Conservation (phyloP, 2,329 filamentous ascomycete genomes). For the Pseudogymnoascus sp. region DNA sequence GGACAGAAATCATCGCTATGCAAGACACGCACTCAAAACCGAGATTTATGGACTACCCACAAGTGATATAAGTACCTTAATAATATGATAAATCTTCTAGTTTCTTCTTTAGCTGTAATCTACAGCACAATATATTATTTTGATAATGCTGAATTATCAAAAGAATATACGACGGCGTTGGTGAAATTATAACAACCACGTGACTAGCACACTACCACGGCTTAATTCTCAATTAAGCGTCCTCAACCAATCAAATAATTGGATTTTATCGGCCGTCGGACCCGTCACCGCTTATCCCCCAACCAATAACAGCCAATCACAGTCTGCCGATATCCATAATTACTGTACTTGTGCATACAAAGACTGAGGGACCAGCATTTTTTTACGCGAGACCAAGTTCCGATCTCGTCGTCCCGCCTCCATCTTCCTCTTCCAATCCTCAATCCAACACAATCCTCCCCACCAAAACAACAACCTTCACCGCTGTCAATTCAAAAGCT, state of each 20-base stretch:
- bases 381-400: constrained; percentile 5
- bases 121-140: background rate
- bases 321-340: background rate
- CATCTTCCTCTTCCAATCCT: constrained; percentile 3
- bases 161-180: background rate
- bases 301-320: background rate
- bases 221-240: background rate
- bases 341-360: background rate
- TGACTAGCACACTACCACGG: background rate
- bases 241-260: background rate
- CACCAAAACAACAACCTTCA: constrained; percentile 6
- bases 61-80: too few species aligned
- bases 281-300: background rate
- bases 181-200: background rate
- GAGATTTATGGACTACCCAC: too few species aligned
- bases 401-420: constrained; percentile 5
- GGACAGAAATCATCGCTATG: too few species aligned
- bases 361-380: constrained; percentile 7
- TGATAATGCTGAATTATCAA: background rate
- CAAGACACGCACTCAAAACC: too few species aligned
- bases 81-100: too few species aligned
- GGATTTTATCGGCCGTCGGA: background rate
- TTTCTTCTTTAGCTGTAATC: too few species aligned
- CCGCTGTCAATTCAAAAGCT: background rate
- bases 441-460: constrained; percentile 7